These are phyloP conservation scores for Orobanche coerulescens DNA, from an alignment of 257 asterid genomes.

Conservation along the genomic window DNA sequence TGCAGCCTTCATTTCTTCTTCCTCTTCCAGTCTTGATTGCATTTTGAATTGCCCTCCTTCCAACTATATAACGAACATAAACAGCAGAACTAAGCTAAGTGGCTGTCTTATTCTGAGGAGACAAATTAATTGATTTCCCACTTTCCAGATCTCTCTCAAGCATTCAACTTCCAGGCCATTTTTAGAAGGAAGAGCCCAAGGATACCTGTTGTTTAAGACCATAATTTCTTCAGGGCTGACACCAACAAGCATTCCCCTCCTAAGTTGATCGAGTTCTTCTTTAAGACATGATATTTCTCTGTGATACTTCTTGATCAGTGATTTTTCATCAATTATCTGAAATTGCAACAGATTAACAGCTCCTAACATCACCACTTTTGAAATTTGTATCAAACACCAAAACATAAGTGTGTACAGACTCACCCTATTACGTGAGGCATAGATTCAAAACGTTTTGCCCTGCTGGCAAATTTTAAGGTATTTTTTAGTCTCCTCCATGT, in stretches of 20 bases:
- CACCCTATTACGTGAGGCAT: slow-evolving; percentile 93
- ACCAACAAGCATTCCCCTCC: slow-evolving; percentile 72
- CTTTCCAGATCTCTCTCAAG: not conserved
- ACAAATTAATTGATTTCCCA: not conserved
- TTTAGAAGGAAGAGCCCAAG: not conserved
- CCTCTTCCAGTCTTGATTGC: slow-evolving; percentile 98
- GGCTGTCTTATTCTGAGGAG: not conserved
- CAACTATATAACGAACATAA: slow-evolving; percentile 38
- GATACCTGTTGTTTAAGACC: slow-evolving; percentile 71
- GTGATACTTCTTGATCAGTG: slow-evolving; percentile 95
- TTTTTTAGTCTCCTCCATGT: slow-evolving; percentile 91
- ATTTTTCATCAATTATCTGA: slow-evolving; percentile 96
- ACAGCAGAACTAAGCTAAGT: slow-evolving; percentile 9
- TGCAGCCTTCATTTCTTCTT: slow-evolving; percentile 97
- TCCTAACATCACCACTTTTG: not conserved
- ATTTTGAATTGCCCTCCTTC: slow-evolving; percentile 96
- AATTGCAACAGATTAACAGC: slow-evolving; percentile 8
- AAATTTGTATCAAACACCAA: slow-evolving; percentile 12
- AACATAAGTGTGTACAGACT: slow-evolving; percentile 20
- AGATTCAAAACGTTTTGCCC: slow-evolving; percentile 96
- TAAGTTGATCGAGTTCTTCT: slow-evolving; percentile 86
- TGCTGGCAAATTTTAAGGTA: slow-evolving; percentile 93
- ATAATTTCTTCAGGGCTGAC: slow-evolving; percentile 80
- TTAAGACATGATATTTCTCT: slow-evolving; percentile 80
- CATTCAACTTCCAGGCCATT: not conserved